Base-by-base conservation (phyloP, 1,139 yeast species). In the Debaryomyces subglobosus region DNA sequence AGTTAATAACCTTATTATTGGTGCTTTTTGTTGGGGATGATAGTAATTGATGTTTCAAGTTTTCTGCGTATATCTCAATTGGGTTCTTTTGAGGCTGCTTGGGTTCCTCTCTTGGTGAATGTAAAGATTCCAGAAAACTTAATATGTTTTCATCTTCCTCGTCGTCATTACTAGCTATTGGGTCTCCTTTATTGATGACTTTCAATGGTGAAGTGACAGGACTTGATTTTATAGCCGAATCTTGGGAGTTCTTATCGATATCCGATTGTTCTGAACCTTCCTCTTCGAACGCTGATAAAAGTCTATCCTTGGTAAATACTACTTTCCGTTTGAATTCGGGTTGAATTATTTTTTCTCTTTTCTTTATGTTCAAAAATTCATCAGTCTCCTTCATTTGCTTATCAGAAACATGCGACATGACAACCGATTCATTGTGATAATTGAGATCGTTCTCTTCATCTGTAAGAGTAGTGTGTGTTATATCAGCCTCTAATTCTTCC, bases 371-470 rank as follows among this genome's bases (percentile, higher is more conserved):
- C 39, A 74, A 53, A 46, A 72, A 71, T 47, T 67, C 65, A 51
- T 74, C 75, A 3, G 67, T 67, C 48, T 70, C 67, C 35, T 64
- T 61, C 20, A 72, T 55, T 43, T 71, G 69, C 45, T 67, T 69
- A 15, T 57, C 51, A 9, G 47, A 23, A 15, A 44, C 49, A 1
- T 50, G 47, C 2, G 63, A 56, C 2, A 63, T 52, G 8, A 58
- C 59, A 3, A 58, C 56, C 1, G 56, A 53, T 18, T 62, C 64
- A 45, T 59, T 57, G 7, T 58, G 52, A 15, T 57, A 65, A 9
- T 59, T 61, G 39, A 68, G 50, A 47, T 73, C 79, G 20, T 69
- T 58, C 50, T 75, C 80, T 52, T 74, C 79, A 47, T 75, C 80
- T 1, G 78, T 71, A 18, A 74, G 57, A 0, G 79, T 59, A 0